Evolutionary conservation across 345 rosid species (phyloP), one percentile per base, ranked within the genome.

Genomic region (Sonneratia alba): DNA sequence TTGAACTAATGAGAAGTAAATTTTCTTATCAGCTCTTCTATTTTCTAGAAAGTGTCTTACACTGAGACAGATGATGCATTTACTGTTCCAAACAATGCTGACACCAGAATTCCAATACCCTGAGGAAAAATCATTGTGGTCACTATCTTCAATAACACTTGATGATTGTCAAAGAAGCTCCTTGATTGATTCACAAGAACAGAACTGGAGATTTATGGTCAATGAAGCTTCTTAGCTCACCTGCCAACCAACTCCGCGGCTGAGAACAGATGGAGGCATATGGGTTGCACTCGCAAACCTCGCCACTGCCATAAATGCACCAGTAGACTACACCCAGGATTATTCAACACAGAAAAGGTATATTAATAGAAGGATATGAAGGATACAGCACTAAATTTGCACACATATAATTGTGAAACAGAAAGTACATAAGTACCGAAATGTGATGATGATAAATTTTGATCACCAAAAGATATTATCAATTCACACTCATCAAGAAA

Each of bases 221-320:
- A 34, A 53, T 72, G 51, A 71, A 53, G 77, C 65, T 61, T 71
- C 53, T 19, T 6, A 36, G 63, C 47, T 83, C 81, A 96, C 99
- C 98, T 96, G 99, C 99, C 99, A 96, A 79, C 98, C 99, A 77
- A 90, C 81, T 69, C 99, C 98, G 15, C 99, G 99, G 81, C 99
- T 92, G 76, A 96, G 84, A 81, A 96, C 85, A 73, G 99, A 89
- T 66, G 96, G 92, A 59, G 99, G 99, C 68, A 89, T 68, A 71
- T 82, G 96, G 68, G 99, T 96, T 32, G 98, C 99, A 75, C 99
- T 89, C 40, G 97, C 93, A 80, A 78, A 96, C 79, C 99, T 88
- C 72, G 98, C 84, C 68, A 92, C 96, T 11, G 85, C 85, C 73
- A 89, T 88, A 75, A 96, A 92, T 75, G 93, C 91, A 42, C 98